A percentile compares a stretch with the other conserved stretches of the same genome.
Conservation (phyloP, 208 protist genomes). For the Trypanosoma theileri region DNA sequence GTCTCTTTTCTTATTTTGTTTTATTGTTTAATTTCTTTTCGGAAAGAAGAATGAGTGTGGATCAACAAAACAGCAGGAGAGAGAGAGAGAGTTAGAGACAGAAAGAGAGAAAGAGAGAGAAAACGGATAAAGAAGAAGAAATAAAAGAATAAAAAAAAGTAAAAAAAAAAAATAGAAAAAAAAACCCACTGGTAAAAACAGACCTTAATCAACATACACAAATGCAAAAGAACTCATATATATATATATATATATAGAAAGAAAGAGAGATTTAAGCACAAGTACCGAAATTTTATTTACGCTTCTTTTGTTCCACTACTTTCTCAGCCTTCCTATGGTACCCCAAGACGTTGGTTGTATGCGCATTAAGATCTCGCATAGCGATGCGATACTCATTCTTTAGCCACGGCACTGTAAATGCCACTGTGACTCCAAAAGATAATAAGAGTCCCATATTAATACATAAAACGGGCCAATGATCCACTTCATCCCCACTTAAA, state of each 20-base stretch:
- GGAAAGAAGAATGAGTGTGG: neutral
- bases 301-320: neutral
- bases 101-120: too few species aligned
- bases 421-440: constrained; percentile 34
- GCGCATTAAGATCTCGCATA: constrained; percentile 32
- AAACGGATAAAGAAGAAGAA: too few species aligned
- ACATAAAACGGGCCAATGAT: constrained; percentile 37
- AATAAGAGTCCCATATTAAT: constrained; percentile 44
- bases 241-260: neutral
- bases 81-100: too few species aligned
- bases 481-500: constrained; percentile 44
- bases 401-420: constrained; percentile 35
- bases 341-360: constrained; percentile 30
- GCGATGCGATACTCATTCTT: constrained; percentile 35
- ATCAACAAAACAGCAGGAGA: neutral
- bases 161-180: too few species aligned
- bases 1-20: too few species aligned
- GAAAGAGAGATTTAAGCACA: neutral
- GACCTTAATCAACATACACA: too few species aligned
- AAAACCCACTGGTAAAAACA: too few species aligned
- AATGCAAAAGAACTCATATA: neutral
- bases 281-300: neutral
- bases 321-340: constrained; percentile 1
- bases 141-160: too few species aligned
- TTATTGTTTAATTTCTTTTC: constrained; percentile 18